phyloP scores from a whole-genome alignment of 768 basidiomycete genomes.

The Ramaria rubella region DNA sequence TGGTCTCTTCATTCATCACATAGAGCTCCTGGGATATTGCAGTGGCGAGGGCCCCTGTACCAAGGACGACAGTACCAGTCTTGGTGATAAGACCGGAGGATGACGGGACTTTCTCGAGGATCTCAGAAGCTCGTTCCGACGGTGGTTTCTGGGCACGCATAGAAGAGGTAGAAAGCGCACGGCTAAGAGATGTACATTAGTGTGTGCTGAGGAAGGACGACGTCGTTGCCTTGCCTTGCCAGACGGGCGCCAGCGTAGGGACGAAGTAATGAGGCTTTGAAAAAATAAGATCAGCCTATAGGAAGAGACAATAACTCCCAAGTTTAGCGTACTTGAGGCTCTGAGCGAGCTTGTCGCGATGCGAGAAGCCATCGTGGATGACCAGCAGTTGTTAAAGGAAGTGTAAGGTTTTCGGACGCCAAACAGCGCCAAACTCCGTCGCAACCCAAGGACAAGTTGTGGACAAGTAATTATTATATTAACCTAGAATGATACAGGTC shows the following conservation, averaged over 20 bases:
- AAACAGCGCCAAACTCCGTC: not conserved
- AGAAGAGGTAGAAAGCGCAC: slow-evolving; percentile 43
- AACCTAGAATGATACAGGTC: too few relatives aligned
- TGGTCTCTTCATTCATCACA: slow-evolving; percentile 94
- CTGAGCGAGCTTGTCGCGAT: slow-evolving; percentile 21
- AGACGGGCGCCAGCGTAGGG: slow-evolving; percentile 40
- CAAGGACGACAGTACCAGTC: slow-evolving; percentile 87
- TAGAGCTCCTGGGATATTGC: slow-evolving; percentile 97
- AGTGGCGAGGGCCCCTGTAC: slow-evolving; percentile 80
- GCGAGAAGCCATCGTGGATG: slow-evolving; percentile 22
- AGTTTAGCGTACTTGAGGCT: slow-evolving; percentile 15
- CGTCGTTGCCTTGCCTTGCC: slow-evolving; percentile 27
- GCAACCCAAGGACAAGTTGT: not conserved
- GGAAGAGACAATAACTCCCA: not conserved
- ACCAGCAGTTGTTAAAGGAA: not conserved
- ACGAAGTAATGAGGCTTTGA: slow-evolving; percentile 17
- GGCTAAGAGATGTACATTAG: slow-evolving; percentile 36
- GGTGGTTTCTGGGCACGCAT: slow-evolving; percentile 59
- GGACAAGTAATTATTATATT: too few relatives aligned
- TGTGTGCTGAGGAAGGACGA: slow-evolving; percentile 3
- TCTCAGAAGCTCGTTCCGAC: slow-evolving; percentile 79
- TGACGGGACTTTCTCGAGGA: slow-evolving; percentile 82
- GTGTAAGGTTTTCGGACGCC: not conserved
- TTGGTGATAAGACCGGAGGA: slow-evolving; percentile 89
- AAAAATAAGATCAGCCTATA: not conserved